Evolutionary conservation across 2,329 filamentous ascomycete species (phyloP).

Genomic region (Teratosphaeria pseudoeucalypti): DNA sequence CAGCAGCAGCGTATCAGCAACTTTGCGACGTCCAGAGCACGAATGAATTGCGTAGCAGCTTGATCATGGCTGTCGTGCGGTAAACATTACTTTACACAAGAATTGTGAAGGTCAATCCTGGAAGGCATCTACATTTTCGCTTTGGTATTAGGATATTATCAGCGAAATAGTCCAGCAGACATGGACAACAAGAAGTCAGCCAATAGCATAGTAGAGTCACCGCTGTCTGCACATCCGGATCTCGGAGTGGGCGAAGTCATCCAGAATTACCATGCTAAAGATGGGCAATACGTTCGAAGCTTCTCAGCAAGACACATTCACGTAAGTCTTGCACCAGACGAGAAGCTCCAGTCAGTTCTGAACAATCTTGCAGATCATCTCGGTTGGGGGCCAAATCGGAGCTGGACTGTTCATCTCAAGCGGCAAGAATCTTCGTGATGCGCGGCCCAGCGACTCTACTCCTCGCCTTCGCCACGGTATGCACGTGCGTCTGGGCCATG

Average conservation of each 20-base stretch:
- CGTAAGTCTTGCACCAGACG: not conserved
- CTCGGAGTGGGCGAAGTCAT: not conserved
- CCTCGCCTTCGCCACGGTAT: conserved; percentile 22
- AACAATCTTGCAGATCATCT: conserved; percentile 14
- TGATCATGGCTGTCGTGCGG: not conserved
- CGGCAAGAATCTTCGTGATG: conserved; percentile 36
- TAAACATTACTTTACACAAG: not conserved
- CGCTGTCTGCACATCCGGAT: not conserved
- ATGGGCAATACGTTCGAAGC: conserved; percentile 6
- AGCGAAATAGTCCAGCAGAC: not conserved
- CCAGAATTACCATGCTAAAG: conserved; percentile 1
- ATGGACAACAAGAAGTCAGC: not conserved
- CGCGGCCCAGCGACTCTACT: conserved; percentile 35
- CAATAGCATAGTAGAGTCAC: not conserved
- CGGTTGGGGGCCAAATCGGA: conserved; percentile 30
- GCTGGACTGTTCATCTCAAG: conserved; percentile 43
- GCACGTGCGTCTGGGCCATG: conserved; percentile 24
- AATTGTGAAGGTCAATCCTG: not conserved
- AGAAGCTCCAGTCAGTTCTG: not conserved
- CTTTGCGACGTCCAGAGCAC: not conserved
- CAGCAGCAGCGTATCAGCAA: not conserved
- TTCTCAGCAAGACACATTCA: conserved; percentile 8
- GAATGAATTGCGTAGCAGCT: not conserved
- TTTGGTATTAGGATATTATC: not conserved
- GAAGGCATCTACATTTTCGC: too few species aligned